Conservation (phyloP, 495 filamentous ascomycete genomes). For the Xylaria sp. region DNA sequence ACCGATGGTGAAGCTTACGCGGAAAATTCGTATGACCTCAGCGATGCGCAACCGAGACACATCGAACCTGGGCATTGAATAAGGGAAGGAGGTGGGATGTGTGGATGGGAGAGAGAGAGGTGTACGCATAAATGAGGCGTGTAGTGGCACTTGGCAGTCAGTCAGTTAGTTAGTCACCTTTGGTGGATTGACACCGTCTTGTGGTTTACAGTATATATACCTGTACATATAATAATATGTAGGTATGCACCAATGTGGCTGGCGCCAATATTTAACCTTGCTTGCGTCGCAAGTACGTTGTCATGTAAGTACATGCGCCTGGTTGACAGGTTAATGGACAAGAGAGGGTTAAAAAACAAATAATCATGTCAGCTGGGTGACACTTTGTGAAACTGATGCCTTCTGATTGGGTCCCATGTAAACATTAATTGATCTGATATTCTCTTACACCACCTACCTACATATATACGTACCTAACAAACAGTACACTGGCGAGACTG, state of each 20-base stretch:
- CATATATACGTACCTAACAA: too few species aligned
- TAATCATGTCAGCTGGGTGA: not conserved
- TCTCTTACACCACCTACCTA: too few species aligned
- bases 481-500: too few species aligned
- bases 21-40: constrained; percentile 5
- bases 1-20: constrained; percentile 19
- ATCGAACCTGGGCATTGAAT: constrained; percentile 3
- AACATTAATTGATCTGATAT: constrained; percentile 1
- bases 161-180: too few species aligned
- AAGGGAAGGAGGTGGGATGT: not conserved
- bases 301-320: not conserved
- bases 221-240: too few species aligned
- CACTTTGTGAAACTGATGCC: not conserved
- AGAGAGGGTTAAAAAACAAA: not conserved
- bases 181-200: constrained; percentile 4
- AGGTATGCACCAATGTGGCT: not conserved
- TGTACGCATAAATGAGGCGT: constrained; percentile 15
- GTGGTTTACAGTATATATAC: constrained; percentile 2
- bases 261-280: not conserved
- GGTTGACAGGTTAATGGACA: too few species aligned
- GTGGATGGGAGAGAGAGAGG: too few species aligned
- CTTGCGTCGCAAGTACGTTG: not conserved
- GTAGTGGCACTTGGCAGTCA: constrained; percentile 4
- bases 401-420: not conserved
- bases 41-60: constrained; percentile 7